Percentiles rank a stretch among this genome's conserved stretches.
phyloP scores from a whole-genome alignment of 208 protist species.

The Acanthamoeba sp. region DNA sequence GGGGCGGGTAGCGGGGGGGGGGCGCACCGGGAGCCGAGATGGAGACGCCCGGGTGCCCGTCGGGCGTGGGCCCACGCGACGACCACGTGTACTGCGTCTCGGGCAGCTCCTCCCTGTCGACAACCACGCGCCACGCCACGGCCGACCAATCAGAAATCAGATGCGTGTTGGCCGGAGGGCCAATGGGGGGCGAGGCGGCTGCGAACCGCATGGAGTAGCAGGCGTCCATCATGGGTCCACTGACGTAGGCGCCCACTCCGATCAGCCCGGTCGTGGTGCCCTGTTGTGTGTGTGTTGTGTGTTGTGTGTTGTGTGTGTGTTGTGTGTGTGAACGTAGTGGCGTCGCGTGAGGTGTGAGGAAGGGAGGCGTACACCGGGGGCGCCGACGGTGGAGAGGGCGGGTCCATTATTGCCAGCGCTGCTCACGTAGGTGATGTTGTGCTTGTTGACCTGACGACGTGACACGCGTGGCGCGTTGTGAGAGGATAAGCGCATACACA shows the following conservation, averaged over 20 bases:
- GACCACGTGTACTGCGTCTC: conserved; percentile 87
- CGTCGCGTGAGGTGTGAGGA: neutral
- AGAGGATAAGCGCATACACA: too few relatives aligned
- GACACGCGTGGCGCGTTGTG: neutral
- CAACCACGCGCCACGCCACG: too few relatives aligned
- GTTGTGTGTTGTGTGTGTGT: too few relatives aligned
- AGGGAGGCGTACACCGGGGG: conserved; percentile 70
- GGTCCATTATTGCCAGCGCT: conserved; percentile 89
- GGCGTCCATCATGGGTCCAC: conserved; percentile 65
- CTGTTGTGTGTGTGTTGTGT: neutral
- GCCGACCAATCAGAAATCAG: neutral
- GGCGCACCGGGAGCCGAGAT: conserved; percentile 86
- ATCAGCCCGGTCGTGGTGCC: conserved; percentile 79
- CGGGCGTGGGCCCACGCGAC: conserved; percentile 83
- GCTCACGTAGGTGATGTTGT: conserved; percentile 84
- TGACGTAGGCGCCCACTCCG: conserved; percentile 84
- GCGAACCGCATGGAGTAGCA: conserved; percentile 68
- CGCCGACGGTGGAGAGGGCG: conserved; percentile 83
- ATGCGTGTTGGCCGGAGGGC: neutral
- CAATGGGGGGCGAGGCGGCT: neutral
- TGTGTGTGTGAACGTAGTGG: too few relatives aligned
- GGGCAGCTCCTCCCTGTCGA: conserved; percentile 67
- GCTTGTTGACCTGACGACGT: conserved; percentile 80
- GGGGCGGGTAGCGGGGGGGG: too few relatives aligned
- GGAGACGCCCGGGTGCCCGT: conserved; percentile 81